Base-by-base conservation (phyloP, 306 rosid species). In the Cajanus cajan region DNA sequence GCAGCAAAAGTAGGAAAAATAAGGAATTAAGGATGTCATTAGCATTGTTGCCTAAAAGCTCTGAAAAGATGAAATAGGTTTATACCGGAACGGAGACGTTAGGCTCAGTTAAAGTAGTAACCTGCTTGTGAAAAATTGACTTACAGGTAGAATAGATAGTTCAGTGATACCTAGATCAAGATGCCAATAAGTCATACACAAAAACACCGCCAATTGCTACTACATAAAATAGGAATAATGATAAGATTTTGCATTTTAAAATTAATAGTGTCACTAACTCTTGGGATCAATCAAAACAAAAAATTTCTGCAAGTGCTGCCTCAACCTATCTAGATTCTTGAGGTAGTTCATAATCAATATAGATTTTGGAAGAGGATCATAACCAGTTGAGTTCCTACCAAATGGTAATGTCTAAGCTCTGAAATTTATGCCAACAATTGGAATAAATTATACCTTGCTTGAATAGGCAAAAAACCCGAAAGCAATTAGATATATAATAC, bases 341-440 rank as follows among this genome's bases (percentile, higher is more conserved):
- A 31, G 22, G 68, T 33, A 47, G 39, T 13, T 67, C 44, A 40
- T 28, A 24, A 18, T 55, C 18, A 33, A 71, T 45, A 68, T 14
- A 22, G 21, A 39, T n/a, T n/a, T n/a, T n/a, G n/a, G n/a, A n/a
- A n/a, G n/a, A 39, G 71, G 50, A 39, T 62, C 18, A 28, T 28
- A 25, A 31, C 19, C n/a, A 25, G 6, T 8, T 24, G 14, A 7
- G 24, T 52, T 2, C 41, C 80, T 65, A 73, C 57, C 16, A 40
- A 54, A 64, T 72, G 76, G 73, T 71, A 78, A 83, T 71, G 63
- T 65, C 82, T 43, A 71, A 54, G 67, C 36, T 73, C 82, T 71
- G 55, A 21, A n/a, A n/a, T n/a, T n/a, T n/a, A n/a, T n/a, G n/a
- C n/a, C n/a, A n/a, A n/a, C n/a, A n/a, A n/a, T n/a, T n/a, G n/a